A percentile compares a stretch with the other conserved stretches of the same genome.
These are phyloP conservation scores for Leishmania tarentolae DNA, from an alignment of 208 protist genomes.

Conservation along the genomic window DNA sequence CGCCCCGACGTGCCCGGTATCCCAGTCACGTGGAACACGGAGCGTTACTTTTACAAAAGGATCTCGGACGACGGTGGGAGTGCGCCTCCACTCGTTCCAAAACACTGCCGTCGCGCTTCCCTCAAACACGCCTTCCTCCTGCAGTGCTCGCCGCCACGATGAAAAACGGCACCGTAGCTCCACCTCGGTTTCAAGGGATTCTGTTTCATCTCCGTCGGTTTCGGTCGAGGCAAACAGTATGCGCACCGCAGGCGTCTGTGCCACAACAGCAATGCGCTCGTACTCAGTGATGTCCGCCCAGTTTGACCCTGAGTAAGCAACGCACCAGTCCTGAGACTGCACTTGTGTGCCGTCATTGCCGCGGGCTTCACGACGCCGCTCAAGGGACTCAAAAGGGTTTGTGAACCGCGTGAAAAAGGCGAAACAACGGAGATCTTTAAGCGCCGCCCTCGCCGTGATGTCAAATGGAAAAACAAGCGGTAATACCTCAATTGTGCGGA, in stretches of 20 bases:
- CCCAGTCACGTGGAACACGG: conserved; percentile 18
- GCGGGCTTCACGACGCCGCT: background rate
- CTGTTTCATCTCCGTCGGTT: background rate
- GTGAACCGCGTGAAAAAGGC: conserved; percentile 54
- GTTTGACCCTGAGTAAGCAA: background rate
- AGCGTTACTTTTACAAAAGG: conserved; percentile 15
- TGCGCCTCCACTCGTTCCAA: conserved; percentile 14
- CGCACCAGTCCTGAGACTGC: conserved; percentile 13
- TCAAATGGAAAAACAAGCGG: conserved; percentile 84
- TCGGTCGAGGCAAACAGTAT: conserved; percentile 7
- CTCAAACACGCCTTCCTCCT: conserved; percentile 19
- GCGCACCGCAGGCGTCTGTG: conserved; percentile 16
- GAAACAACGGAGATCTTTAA: conserved; percentile 56
- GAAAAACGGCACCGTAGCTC: conserved; percentile 14
- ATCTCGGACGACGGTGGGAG: conserved; percentile 5
- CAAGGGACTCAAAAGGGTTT: conserved; percentile 35
- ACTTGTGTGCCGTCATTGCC: background rate
- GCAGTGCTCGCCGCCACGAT: conserved; percentile 14
- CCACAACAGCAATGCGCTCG: conserved; percentile 22
- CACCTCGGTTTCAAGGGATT: background rate
- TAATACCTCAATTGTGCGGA: conserved; percentile 48
- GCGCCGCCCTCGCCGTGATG: conserved; percentile 43
- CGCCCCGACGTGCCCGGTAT: conserved; percentile 5
- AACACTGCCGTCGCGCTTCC: conserved; percentile 16
- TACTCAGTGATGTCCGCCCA: conserved; percentile 23